Evolutionary conservation across 495 filamentous ascomycete genomes (phyloP), one percentile per base, ranked within the genome.

Genomic region (Sabuloglossum arenarium): DNA sequence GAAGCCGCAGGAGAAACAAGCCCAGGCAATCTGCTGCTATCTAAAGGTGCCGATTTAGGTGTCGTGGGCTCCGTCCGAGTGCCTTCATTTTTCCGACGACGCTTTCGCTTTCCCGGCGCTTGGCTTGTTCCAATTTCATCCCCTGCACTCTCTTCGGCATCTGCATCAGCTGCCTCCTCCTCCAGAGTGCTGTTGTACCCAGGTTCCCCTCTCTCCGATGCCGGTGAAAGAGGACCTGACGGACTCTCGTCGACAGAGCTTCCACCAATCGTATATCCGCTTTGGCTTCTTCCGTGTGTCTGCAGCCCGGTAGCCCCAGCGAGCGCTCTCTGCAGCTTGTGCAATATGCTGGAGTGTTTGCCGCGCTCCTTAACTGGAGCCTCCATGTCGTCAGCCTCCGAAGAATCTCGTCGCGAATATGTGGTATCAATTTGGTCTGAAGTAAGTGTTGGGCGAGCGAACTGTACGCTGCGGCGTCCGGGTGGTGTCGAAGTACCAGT

Each of bases 1-100:
- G 73, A 71, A n/a, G 74, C 74, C 34, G 69, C 69, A 11, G 69
- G 61, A 28, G 74, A 66, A 34, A 70, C 65, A 54, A 75, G 71
- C 0, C 68, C 74, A 1, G 73, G 73, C 23, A 69, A 64, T 34
- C 66, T 64, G 24, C 30, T 63, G 21, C 27, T 52, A 24, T 57
- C 57, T 14, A 52, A 4, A 8, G 61, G 57, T 2, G 66, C 60
- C 6, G 54, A 58, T 63, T 74, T 78, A 0, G 81, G 82, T 1
- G 80, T 83, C 19, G 73, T 77, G 16, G 82, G 80, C 19, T 76
- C 76, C 6, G 80, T 83, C 55, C 76, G 74, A 56, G 59, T 55
- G n/a, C 61, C 63, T 21, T 59, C 58, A n/a, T 63, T 54, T n/a
- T 55, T 58, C 28, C 59, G 59, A 14, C 68, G 60, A 32, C 62